Base-by-base conservation (phyloP, 768 basidiomycete species). In the Leccinum subgranulosum region DNA sequence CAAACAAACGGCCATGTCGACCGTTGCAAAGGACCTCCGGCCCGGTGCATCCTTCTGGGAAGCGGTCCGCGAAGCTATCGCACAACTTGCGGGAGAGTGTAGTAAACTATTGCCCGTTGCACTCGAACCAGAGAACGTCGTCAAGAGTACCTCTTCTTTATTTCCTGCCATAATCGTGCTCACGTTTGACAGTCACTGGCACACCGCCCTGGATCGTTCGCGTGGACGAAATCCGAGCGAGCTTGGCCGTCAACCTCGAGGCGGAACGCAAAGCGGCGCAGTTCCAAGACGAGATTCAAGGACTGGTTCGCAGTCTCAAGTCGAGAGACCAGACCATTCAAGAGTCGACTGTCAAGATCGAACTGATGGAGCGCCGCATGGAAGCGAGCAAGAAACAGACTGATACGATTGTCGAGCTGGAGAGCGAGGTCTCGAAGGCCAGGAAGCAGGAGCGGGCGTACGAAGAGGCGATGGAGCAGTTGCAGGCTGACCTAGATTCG, bases 341-440 rank as follows among this genome's bases (percentile, higher is more conserved):
- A 71, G 97, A 98, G 67, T 79, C 86, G 5, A 77, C 78, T 3
- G 94, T 98, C 55, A 98, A 95, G 79, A 93, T 98, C 56, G 93
- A 98, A 70, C 80, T 95, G 14, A 90, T 98, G 84, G 94, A 97
- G 69, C 85, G 94, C 48, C 84, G 94, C 31, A 86, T 94, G 80
- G 95, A 98, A 69, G 82, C 86, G 2, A 87, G 86, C 59, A 95
- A 93, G 81, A 92, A 89, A 70, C 92, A 96, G 74, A 86, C 88
- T 4, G 96, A 98, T 55, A 76, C 81, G 7, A 89, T 98, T 52
- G 72, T 77, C 14, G 89, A 92, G 59, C 83, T 98, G 19, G 94
- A 98, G 74, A 74, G 69, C 31, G 88, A 95, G 64, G 77, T 98
- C 2, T 74, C 79, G 28, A 94, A 94, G 69, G 84, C 86, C 4